phyloP scores from a whole-genome alignment of 2,329 filamentous ascomycete genomes.

The Salinomyces thailandicus region DNA sequence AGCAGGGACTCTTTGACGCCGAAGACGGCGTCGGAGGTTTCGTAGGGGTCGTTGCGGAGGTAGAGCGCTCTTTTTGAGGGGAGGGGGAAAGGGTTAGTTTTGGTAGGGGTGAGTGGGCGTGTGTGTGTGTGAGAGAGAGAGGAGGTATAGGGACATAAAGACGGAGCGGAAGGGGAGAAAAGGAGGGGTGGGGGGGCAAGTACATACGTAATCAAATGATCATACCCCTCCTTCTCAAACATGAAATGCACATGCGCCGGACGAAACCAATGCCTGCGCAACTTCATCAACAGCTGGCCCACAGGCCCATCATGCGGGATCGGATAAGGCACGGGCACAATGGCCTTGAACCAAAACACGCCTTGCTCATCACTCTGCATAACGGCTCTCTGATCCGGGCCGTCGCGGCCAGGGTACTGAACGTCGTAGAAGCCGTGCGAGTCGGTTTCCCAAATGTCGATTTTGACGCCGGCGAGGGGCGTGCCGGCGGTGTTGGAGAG shows the following conservation, averaged over 20 bases:
- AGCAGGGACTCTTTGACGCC: constrained; percentile 73
- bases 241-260: constrained; percentile 81
- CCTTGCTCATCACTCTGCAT: constrained; percentile 61
- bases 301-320: constrained; percentile 80
- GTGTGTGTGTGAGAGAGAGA: too few species aligned
- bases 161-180: too few species aligned
- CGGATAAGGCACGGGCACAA: constrained; percentile 74
- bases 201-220: constrained; percentile 71
- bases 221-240: constrained; percentile 70
- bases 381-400: constrained; percentile 62
- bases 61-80: constrained; percentile 62
- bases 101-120: too few species aligned
- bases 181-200: too few species aligned
- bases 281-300: constrained; percentile 53
- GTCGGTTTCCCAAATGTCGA: constrained; percentile 82
- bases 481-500: constrained; percentile 54
- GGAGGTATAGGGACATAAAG: too few species aligned
- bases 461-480: constrained; percentile 55
- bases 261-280: constrained; percentile 67
- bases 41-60: constrained; percentile 66
- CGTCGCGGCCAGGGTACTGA: constrained; percentile 54
- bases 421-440: constrained; percentile 73
- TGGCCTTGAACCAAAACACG: constrained; percentile 72
- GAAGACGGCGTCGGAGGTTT: constrained; percentile 75
- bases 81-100: not conserved